Evolutionary conservation across 306 rosid genomes (phyloP), one percentile per base, ranked within the genome.

Genomic region (Phaseolus lunatus): DNA sequence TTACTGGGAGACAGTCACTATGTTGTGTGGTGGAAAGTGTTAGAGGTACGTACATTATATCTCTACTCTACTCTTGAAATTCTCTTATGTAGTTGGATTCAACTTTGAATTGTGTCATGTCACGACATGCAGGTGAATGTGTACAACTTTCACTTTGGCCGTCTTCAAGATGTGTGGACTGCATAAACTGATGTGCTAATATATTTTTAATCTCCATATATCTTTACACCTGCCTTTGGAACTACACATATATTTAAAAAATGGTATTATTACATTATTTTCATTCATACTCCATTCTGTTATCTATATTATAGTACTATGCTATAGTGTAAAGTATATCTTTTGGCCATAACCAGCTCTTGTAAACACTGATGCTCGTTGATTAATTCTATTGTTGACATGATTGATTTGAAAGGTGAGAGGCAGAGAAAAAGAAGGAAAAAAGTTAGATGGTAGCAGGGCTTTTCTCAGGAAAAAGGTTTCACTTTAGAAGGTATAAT

Each of bases 361-460:
- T 61, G 16, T 20, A 29, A 48, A 22, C 29, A 39, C 11, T 27
- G 59, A 66, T 54, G 56, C 41, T 31, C 12, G n/a, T 22, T 53
- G 41, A 16, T 20, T 54, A 53, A 54, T 64, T 69, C 33, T 10
- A 24, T 39, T 49, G 14, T 48, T 47, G 64, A 16, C 18, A 81
- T 53, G 49, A 11, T 19, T 56, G 47, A 65, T 72, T 18, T 72
- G 72, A 78, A 78, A 56, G 76, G 66, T 3, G 57, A 8, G 2
- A 14, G 65, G 31, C 5, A 78, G 73, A 37, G 73, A 66, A 58
- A 72, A 79, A 73, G 35, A 67, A 57, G 39, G 73, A 45, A 11
- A 1, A 63, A 82, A 37, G 80, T 83, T 81, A 72, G 82, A 47
- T 67, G 48, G 64, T 68, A 66, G 78, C 84, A 65, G 86, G 81